Base-by-base conservation (phyloP, 306 rosid species). In the Vigna nakashimae region DNA sequence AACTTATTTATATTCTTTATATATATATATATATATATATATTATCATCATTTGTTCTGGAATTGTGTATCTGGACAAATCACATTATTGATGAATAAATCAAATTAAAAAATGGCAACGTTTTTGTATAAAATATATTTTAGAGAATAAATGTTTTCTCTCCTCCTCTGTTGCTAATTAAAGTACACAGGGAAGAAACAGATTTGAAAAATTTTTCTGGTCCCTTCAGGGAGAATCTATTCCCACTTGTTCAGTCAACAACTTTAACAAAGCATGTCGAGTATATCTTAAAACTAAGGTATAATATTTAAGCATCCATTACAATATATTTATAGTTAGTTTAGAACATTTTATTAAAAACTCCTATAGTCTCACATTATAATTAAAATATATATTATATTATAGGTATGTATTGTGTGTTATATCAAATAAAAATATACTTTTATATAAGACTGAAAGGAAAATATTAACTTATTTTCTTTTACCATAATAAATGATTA, bases 161-260 rank as follows among this genome's bases (percentile, higher is more conserved):
- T 28, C 32, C 4, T 28, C 43, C 38, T 15, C 40, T 17, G 3
- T 36, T 10, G 28, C 10, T 53, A 10, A 22, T 57, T 57, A 52
- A 46, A 24, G 9, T 22, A 16, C 76, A 8, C 30, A 48, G 77
- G 18, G 34, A 38, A 38, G 17, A 26, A 43, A 49, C 66, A 11
- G 17, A 50, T 38, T 78, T 22, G 72, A 26, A 77, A 36, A 52
- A 65, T 70, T 36, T 42, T 20, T 36, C 49, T 38, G 20, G n/a
- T 78, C 63, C 22, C 59, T 69, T 69, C 46, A 3, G 11, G 63
- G 73, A 34, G 76, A 69, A 78, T 78, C 38, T 68, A 45, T 57
- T 56, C 66, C 15, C 52, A 30, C 53, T 13, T 68, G 49, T 36
- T 26, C 14, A 53, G 57, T 43, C 70, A 55, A 52, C 66, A 77